Conservation (phyloP, 306 rosid species). For the Hippophae tibetana region DNA sequence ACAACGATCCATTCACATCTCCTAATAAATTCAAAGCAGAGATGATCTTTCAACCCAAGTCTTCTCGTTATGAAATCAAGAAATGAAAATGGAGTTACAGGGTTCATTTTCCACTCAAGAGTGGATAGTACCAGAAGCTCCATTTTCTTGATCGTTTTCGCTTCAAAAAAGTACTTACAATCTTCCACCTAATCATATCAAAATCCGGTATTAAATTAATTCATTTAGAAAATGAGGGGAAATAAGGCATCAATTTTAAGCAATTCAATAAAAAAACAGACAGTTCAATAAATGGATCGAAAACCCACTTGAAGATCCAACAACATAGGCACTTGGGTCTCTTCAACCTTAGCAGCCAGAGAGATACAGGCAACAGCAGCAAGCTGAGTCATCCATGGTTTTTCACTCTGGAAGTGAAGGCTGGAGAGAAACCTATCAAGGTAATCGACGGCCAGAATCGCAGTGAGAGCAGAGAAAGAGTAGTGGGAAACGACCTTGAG, state of each 20-base stretch:
- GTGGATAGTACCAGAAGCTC: slow-evolving; percentile 85
- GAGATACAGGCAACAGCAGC: slow-evolving; percentile 74
- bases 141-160: slow-evolving; percentile 65
- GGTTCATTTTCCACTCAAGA: slow-evolving; percentile 87
- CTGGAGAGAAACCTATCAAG: slow-evolving; percentile 56
- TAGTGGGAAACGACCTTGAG: slow-evolving; percentile 48
- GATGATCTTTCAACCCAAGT: slow-evolving; percentile 54
- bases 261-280: neutral
- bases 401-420: slow-evolving; percentile 37
- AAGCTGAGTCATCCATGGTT: slow-evolving; percentile 91
- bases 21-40: slow-evolving; percentile 50
- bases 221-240: neutral
- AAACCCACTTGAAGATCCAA: slow-evolving; percentile 67
- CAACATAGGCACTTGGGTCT: slow-evolving; percentile 72
- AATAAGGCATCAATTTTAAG: neutral
- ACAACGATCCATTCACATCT: slow-evolving; percentile 51
- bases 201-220: neutral
- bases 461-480: slow-evolving; percentile 70
- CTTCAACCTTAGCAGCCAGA: slow-evolving; percentile 84
- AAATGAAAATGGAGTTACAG: slow-evolving; percentile 65
- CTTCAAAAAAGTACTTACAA: slow-evolving; percentile 52
- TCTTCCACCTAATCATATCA: slow-evolving; percentile 53
- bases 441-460: slow-evolving; percentile 68
- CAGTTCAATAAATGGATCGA: neutral
- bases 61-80: slow-evolving; percentile 60